phyloP scores from a whole-genome alignment of 192 early-diverging fungal genomes.

The Coemansia sp. region DNA sequence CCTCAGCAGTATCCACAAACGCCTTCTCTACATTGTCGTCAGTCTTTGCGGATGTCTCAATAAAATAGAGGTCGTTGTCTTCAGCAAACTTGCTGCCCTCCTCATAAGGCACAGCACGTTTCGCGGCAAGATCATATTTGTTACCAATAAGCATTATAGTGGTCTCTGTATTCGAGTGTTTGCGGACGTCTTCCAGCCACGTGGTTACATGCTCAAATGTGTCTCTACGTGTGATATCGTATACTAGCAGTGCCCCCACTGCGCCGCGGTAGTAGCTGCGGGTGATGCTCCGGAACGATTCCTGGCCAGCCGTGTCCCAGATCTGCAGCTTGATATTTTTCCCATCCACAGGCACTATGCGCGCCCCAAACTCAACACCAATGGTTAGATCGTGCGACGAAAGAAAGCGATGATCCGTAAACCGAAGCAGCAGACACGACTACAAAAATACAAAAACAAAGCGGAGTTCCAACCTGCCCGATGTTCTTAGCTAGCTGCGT shows the following conservation, averaged over 20 bases:
- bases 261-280: conserved; percentile 82
- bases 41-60: conserved; percentile 90
- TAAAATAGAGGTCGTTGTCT: conserved; percentile 82
- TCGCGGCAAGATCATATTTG: conserved; percentile 83
- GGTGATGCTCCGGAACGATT: conserved; percentile 83
- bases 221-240: conserved; percentile 79
- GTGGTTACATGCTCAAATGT: conserved; percentile 73
- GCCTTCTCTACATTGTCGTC: conserved; percentile 82
- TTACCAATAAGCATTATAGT: conserved; percentile 90
- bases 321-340: conserved; percentile 90
- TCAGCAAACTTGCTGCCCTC: conserved; percentile 87
- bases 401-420: conserved; percentile 79
- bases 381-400: conserved; percentile 81
- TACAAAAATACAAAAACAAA: conserved; percentile 17
- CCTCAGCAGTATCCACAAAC: conserved; percentile 75
- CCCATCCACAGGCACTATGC: conserved; percentile 70
- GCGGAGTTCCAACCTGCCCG: not conserved
- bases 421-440: conserved; percentile 77
- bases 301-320: conserved; percentile 92
- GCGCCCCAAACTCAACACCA: conserved; percentile 82
- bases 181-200: conserved; percentile 84
- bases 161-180: conserved; percentile 87
- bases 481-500: not conserved
- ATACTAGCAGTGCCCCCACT: conserved; percentile 76
- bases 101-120: conserved; percentile 76